A percentile compares a stretch with the other conserved stretches of the same genome.
These are phyloP conservation scores for Triticum dicoccoides DNA, from an alignment of 176 grass and related monocot genomes.

Conservation along the genomic window DNA sequence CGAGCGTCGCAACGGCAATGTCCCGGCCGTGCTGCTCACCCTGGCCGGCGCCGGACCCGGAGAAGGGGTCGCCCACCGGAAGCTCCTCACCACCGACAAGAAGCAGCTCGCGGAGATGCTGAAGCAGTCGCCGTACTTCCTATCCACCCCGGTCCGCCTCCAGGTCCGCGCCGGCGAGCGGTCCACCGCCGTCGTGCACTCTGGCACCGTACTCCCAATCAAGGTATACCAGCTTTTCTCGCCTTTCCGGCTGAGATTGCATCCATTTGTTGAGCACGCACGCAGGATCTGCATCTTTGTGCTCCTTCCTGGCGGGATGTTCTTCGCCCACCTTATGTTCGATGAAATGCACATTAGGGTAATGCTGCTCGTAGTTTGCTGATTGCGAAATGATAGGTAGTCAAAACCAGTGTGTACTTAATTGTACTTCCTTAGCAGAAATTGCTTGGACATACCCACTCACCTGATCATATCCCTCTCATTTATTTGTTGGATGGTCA, in stretches of 20 bases:
- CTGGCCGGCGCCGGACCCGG: conserved; percentile 27
- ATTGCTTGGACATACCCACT: neutral
- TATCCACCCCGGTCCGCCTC: conserved; percentile 73
- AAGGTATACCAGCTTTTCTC: conserved; percentile 33
- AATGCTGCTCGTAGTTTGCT: neutral
- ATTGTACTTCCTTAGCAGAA: conserved; percentile 1
- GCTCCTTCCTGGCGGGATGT: neutral
- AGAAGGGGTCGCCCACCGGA: conserved; percentile 12
- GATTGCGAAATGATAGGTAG: neutral
- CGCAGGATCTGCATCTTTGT: neutral
- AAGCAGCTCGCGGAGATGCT: conserved; percentile 77
- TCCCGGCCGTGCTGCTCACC: conserved; percentile 68
- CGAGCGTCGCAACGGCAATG: conserved; percentile 64
- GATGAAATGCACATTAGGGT: conserved; percentile 12
- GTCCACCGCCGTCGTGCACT: conserved; percentile 63
- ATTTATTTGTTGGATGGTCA: neutral
- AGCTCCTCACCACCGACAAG: conserved; percentile 66
- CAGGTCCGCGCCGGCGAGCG: conserved; percentile 76
- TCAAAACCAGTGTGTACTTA: neutral
- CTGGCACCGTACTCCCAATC: conserved; percentile 75
- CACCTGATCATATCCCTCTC: neutral
- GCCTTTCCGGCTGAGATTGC: neutral
- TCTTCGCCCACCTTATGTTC: neutral
- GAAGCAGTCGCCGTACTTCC: conserved; percentile 87
- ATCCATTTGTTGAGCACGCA: neutral